Conservation (phyloP, 257 asterid species). For the Anisodus acutangulus region DNA sequence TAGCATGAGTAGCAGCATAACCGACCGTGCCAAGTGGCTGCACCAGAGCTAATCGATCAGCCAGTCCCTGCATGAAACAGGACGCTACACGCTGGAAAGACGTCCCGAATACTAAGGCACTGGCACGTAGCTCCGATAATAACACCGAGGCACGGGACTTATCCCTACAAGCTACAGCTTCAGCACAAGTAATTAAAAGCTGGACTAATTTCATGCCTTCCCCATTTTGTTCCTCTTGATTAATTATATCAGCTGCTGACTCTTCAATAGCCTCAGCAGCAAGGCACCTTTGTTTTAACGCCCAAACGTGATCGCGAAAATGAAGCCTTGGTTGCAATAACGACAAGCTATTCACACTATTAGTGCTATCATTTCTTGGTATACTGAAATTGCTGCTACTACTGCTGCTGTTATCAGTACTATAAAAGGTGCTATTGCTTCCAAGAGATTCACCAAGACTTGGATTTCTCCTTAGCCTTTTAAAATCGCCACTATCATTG, state of each 20-base stretch:
- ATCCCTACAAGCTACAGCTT: constrained; percentile 84
- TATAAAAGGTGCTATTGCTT: constrained; percentile 27
- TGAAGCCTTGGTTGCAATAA: constrained; percentile 39
- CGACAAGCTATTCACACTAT: constrained; percentile 49
- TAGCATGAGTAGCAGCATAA: constrained; percentile 44
- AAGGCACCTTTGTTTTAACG: constrained; percentile 59
- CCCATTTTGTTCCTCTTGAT: constrained; percentile 37
- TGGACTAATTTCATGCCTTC: constrained; percentile 70
- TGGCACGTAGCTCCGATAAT: constrained; percentile 64
- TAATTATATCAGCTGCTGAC: constrained; percentile 42
- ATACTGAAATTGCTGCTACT: constrained; percentile 36
- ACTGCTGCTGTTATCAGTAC: constrained; percentile 27
- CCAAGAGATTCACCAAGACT: constrained; percentile 43
- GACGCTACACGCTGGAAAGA: constrained; percentile 87
- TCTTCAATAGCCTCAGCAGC: constrained; percentile 67
- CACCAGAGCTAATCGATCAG: constrained; percentile 65
- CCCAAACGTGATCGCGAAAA: constrained; percentile 71
- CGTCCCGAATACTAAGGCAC: constrained; percentile 75
- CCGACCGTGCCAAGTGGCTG: constrained; percentile 78
- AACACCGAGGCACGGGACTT: constrained; percentile 63
- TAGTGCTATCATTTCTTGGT: constrained; percentile 47
- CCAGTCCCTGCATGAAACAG: constrained; percentile 72
- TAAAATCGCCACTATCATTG: constrained; percentile 45
- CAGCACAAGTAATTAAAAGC: constrained; percentile 76
- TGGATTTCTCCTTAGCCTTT: constrained; percentile 50